phyloP scores from a whole-genome alignment of 768 basidiomycete species.

The Boletus rubroflammeus region DNA sequence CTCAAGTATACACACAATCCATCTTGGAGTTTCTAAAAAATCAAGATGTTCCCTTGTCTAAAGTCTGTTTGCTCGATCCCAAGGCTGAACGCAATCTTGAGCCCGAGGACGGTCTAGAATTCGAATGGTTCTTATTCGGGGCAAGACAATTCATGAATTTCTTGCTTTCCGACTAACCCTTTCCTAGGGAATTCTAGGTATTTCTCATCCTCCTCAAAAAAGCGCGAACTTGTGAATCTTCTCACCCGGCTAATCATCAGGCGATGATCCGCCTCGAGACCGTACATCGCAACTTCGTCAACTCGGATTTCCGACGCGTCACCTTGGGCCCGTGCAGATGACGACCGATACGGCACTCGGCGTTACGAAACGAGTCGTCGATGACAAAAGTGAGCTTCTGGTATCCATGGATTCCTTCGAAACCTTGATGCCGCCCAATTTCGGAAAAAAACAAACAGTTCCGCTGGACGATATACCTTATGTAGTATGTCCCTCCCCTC shows the following conservation, averaged over 20 bases:
- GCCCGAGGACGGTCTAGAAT: conserved; percentile 78
- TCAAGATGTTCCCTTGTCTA: conserved; percentile 40
- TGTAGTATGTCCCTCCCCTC: conserved; percentile 42
- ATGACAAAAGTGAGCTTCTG: conserved; percentile 56
- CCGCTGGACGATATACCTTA: conserved; percentile 71
- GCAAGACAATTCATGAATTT: conserved; percentile 37
- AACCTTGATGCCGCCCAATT: neutral
- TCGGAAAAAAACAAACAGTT: conserved; percentile 37
- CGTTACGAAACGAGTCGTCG: conserved; percentile 80
- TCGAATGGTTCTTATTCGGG: conserved; percentile 90
- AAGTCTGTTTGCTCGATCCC: conserved; percentile 93
- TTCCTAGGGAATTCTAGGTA: conserved; percentile 59
- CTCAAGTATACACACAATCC: conserved; percentile 25
- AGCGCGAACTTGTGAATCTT: neutral
- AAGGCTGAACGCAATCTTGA: conserved; percentile 66
- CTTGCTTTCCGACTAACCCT: neutral
- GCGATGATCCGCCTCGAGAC: conserved; percentile 95
- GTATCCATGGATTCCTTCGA: neutral
- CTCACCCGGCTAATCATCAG: conserved; percentile 35
- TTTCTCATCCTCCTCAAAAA: neutral
- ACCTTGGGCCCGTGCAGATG: conserved; percentile 90
- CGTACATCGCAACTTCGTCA: conserved; percentile 84
- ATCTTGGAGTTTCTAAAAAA: conserved; percentile 13
- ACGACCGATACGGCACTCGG: conserved; percentile 96
- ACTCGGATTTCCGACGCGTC: conserved; percentile 82